phyloP scores from a whole-genome alignment of 345 rosid species.

The Adansonia digitata region DNA sequence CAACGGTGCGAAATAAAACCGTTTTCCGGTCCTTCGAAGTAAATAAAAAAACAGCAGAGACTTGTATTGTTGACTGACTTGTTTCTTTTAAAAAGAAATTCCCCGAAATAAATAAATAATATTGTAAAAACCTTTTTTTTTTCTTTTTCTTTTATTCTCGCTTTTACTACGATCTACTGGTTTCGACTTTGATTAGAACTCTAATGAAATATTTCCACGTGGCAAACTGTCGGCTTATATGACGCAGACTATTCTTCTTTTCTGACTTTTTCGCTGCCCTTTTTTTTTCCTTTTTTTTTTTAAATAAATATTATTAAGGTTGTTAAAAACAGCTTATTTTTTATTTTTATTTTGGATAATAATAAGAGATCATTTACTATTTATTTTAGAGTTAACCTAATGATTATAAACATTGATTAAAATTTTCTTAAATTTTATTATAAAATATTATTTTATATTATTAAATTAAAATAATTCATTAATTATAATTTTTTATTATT shows the following conservation, averaged over 20 bases:
- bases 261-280: background rate
- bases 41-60: background rate
- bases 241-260: no score
- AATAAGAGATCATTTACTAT: no score
- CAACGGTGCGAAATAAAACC: conserved; percentile 3
- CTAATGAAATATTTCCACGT: background rate
- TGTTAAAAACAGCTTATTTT: no score
- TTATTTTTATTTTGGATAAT: no score
- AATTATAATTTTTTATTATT: no score
- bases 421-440: no score
- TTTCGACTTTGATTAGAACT: background rate
- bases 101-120: background rate
- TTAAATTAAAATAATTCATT: no score
- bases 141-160: background rate
- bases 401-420: no score
- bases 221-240: background rate
- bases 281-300: background rate
- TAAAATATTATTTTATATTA: no score
- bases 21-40: background rate
- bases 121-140: background rate
- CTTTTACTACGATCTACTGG: background rate
- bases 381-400: no score
- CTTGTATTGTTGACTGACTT: conserved; percentile 10
- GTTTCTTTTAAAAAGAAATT: background rate
- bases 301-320: no score